Conservation (phyloP, 148 eudicot genomes). For the Fagopyrum esculentum region DNA sequence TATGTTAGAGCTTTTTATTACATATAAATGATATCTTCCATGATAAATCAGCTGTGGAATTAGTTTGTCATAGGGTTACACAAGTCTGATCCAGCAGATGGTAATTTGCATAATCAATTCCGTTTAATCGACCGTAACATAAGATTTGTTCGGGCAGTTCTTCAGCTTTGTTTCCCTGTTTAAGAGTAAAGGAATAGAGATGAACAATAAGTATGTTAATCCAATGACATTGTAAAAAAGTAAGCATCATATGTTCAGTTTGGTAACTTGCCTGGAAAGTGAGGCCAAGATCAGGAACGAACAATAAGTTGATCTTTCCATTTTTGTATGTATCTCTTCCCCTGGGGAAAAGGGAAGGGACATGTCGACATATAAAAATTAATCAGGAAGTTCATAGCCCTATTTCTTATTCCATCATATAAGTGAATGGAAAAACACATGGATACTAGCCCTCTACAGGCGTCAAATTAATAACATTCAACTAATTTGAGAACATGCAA, state of each 20-base stretch:
- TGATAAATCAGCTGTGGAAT: not conserved
- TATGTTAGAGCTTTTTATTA: no score
- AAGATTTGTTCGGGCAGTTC: slow-evolving; percentile 65
- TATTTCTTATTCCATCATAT: no score
- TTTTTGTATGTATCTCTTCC: no score
- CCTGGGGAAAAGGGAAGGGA: no score
- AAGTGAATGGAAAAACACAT: no score
- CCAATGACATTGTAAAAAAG: not conserved
- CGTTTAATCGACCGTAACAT: slow-evolving; percentile 44
- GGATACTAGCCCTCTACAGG: no score
- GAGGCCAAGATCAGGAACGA: no score
- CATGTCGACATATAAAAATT: no score
- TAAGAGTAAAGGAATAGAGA: not conserved
- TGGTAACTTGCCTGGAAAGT: slow-evolving; percentile 76
- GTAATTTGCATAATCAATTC: slow-evolving; percentile 30
- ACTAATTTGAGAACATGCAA: no score
- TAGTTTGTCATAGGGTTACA: not conserved
- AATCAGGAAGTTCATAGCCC: no score
- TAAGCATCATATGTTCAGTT: not conserved
- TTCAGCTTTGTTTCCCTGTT: slow-evolving; percentile 68
- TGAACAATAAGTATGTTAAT: not conserved
- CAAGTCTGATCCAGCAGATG: slow-evolving; percentile 4
- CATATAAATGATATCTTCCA: not conserved
- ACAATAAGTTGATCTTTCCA: no score
- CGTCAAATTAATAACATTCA: no score